These are phyloP conservation scores for Geranium brycei DNA, from an alignment of 345 rosid genomes.

Conservation along the genomic window DNA sequence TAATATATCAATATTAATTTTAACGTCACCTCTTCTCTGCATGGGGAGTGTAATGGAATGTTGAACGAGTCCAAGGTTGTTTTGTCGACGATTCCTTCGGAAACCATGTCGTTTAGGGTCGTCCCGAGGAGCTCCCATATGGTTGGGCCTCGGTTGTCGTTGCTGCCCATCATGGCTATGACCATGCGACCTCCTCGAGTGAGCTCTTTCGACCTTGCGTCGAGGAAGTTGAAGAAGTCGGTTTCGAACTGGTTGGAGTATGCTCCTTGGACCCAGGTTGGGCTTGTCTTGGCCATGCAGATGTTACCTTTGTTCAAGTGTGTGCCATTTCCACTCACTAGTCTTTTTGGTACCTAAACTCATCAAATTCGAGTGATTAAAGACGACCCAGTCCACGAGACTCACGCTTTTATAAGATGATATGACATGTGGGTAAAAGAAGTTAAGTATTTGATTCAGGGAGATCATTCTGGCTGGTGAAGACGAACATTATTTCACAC, in stretches of 20 bases:
- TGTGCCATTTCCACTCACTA: constrained; percentile 3
- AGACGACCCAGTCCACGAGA: no score
- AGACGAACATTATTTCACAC: no score
- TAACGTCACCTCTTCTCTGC: no score
- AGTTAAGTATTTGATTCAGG: no score
- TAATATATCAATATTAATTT: no score
- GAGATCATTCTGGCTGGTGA: no score
- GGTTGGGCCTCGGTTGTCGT: neutral
- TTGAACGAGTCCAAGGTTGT: constrained; percentile 13
- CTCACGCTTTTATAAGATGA: no score
- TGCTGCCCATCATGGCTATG: neutral
- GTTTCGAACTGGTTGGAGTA: constrained; percentile 29
- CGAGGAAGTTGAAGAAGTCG: constrained; percentile 35
- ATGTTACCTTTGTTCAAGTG: constrained; percentile 21
- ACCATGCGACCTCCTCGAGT: constrained; percentile 27
- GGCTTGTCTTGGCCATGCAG: constrained; percentile 16
- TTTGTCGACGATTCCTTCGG: constrained; percentile 17
- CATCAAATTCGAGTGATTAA: no score
- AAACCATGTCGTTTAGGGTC: constrained; percentile 15
- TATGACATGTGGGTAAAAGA: no score
- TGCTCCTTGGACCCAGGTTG: constrained; percentile 19
- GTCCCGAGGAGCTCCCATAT: constrained; percentile 13
- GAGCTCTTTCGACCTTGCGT: constrained; percentile 29
- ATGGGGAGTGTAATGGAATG: constrained; percentile 2
- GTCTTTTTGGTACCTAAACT: constrained; percentile 8